phyloP scores from a whole-genome alignment of 192 early-diverging fungal genomes.

The Podila minutissima region DNA sequence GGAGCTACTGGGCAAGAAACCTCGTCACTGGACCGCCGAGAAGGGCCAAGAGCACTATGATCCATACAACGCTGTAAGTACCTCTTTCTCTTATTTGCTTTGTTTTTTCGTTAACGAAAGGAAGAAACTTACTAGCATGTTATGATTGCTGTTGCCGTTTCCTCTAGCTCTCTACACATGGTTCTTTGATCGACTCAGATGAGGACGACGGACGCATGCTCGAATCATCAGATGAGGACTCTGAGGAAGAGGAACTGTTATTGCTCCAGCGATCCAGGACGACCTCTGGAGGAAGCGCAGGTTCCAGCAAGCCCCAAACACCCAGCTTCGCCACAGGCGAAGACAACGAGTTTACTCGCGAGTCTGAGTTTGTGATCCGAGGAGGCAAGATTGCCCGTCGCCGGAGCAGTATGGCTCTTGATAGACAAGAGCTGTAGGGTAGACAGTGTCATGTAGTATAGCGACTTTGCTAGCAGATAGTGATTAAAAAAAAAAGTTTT shows the following conservation, averaged over 20 bases:
- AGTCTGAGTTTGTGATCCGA: conserved; percentile 45
- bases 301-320: neutral
- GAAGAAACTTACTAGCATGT: neutral
- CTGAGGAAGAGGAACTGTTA: conserved; percentile 22
- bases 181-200: conserved; percentile 33
- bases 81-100: neutral
- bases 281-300: neutral
- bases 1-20: conserved; percentile 45
- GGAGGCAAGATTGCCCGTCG: conserved; percentile 50
- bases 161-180: conserved; percentile 39
- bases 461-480: too few relatives aligned
- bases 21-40: conserved; percentile 46
- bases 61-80: conserved; percentile 48
- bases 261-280: neutral
- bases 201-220: conserved; percentile 31
- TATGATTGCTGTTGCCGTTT: neutral
- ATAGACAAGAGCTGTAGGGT: conserved; percentile 17
- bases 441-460: too few relatives aligned
- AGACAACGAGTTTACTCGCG: conserved; percentile 25
- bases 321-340: conserved; percentile 16
- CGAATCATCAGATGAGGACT: conserved; percentile 33
- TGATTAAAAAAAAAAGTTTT: too few relatives aligned
- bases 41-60: conserved; percentile 43
- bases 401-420: conserved; percentile 43
- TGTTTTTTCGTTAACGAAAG: too few relatives aligned